These are phyloP conservation scores for Pseudozyma thailandica DNA, from an alignment of 1,284 basidiomycete genomes.

Conservation along the genomic window DNA sequence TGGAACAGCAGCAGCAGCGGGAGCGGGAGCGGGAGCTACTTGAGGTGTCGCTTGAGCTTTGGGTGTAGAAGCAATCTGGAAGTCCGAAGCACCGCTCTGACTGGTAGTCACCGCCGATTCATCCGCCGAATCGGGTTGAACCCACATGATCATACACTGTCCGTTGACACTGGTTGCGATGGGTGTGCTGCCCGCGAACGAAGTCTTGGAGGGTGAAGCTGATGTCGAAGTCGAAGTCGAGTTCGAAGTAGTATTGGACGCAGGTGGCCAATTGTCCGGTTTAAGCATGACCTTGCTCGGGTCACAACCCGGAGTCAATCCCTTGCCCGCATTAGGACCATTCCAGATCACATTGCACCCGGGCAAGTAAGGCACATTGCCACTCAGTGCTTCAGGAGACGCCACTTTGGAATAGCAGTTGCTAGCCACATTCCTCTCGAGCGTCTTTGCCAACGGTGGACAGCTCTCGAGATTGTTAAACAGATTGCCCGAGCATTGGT, in stretches of 20 bases:
- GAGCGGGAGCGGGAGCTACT: no score
- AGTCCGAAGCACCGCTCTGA: no score
- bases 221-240: conserved; percentile 7
- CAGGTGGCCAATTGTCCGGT: conserved; percentile 13
- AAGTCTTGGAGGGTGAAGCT: background rate
- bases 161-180: no score
- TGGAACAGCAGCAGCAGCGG: no score
- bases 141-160: no score
- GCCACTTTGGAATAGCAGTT: conserved; percentile 13
- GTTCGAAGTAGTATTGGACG: background rate
- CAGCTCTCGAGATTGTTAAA: conserved; percentile 70
- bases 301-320: conserved; percentile 32
- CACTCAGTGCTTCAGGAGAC: conserved; percentile 15
- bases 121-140: no score
- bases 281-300: conserved; percentile 34
- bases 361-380: conserved; percentile 27
- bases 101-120: no score
- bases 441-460: conserved; percentile 33
- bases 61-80: no score
- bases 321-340: conserved; percentile 43
- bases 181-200: background rate
- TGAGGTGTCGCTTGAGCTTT: no score
- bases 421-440: conserved; percentile 17
- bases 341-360: conserved; percentile 53
- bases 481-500: conserved; percentile 71